These are phyloP conservation scores for Suillus clintonianus DNA, from an alignment of 768 basidiomycete species.

Conservation along the genomic window DNA sequence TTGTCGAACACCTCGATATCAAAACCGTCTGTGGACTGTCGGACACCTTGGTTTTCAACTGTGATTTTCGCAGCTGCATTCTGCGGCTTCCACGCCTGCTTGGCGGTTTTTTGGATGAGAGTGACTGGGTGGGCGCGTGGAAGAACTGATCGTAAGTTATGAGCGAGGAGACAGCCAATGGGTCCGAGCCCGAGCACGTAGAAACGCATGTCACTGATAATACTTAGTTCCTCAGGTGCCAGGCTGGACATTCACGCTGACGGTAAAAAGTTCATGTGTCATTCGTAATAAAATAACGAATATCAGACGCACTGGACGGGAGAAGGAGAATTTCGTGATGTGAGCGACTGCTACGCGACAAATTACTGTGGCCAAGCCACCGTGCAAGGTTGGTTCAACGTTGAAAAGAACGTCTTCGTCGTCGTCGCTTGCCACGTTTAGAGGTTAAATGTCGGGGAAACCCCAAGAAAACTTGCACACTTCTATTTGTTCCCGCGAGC, in stretches of 20 bases:
- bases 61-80: constrained; percentile 39
- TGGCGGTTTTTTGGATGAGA: constrained; percentile 63
- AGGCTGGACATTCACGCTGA: background rate
- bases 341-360: background rate
- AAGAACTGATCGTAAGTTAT: constrained; percentile 70
- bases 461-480: background rate
- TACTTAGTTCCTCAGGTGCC: background rate
- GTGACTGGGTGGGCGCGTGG: constrained; percentile 55
- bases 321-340: background rate
- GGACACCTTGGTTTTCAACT: constrained; percentile 52
- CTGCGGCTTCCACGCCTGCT: constrained; percentile 38
- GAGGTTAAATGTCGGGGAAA: background rate
- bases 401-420: background rate
- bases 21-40: constrained; percentile 46
- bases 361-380: background rate
- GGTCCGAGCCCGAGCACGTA: constrained; percentile 82
- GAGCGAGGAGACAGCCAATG: constrained; percentile 80
- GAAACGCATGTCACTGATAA: constrained; percentile 55
- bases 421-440: background rate
- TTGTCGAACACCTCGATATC: constrained; percentile 49
- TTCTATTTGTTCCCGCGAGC: background rate
- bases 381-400: background rate
- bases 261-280: constrained; percentile 7
- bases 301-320: constrained; percentile 7
- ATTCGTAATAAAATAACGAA: constrained; percentile 1